Evolutionary conservation across 139 green algal genomes (phyloP).

Genomic region (Pseudopediastrum boryanum): DNA sequence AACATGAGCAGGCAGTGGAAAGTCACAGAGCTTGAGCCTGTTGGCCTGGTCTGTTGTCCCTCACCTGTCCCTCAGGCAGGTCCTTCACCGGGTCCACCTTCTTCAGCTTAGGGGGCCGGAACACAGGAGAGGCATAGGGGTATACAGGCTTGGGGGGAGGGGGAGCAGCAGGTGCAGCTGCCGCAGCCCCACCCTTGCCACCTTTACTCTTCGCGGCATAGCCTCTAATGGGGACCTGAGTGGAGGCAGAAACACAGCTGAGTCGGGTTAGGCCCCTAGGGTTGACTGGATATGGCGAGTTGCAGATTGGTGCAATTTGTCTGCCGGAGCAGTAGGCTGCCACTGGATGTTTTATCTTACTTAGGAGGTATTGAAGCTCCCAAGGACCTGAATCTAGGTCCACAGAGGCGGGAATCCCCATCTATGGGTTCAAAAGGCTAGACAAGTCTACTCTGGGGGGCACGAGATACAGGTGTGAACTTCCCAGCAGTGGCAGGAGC

Average conservation of each 20-base stretch:
- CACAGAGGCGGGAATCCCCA: no score
- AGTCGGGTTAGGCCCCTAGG: neutral
- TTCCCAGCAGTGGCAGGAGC: no score
- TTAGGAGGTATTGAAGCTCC: no score
- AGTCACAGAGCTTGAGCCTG: neutral
- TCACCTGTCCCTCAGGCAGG: constrained; percentile 16
- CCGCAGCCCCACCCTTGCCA: neutral
- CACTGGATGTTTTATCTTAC: no score
- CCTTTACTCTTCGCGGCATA: constrained; percentile 6
- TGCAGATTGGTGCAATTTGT: neutral
- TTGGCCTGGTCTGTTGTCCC: neutral
- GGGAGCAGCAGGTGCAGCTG: neutral
- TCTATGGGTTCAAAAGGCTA: no score
- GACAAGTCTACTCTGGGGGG: no score
- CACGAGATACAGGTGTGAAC: no score
- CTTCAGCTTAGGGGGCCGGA: neutral
- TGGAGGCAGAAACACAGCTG: neutral
- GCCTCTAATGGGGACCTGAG: neutral
- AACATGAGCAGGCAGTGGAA: neutral
- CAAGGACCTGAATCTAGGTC: no score
- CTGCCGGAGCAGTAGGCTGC: no score
- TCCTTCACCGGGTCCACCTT: neutral
- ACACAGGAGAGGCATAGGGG: constrained; percentile 15
- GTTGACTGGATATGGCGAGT: neutral
- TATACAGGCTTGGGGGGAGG: neutral